These are phyloP conservation scores for Spinacia oleracea DNA, from an alignment of 179 eudicot genomes.

Conservation along the genomic window DNA sequence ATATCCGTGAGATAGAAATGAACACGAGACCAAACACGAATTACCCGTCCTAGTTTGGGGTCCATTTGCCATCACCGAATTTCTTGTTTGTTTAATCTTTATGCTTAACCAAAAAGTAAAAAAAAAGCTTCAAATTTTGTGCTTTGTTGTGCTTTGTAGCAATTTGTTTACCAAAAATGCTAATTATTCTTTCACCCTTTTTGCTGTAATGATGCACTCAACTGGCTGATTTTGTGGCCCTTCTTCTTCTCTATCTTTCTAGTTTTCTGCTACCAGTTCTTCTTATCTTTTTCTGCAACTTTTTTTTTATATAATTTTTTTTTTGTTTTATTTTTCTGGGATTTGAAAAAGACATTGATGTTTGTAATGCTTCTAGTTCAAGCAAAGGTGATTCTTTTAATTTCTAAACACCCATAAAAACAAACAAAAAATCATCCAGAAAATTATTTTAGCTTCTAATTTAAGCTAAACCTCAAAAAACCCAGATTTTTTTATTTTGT, in stretches of 20 bases:
- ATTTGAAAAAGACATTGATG: slow-evolving; percentile 24
- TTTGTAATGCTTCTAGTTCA: slow-evolving; percentile 25
- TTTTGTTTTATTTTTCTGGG: neutral
- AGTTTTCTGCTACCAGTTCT: neutral
- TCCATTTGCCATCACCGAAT: too few species aligned
- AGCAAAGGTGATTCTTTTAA: slow-evolving; percentile 20
- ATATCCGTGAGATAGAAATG: too few species aligned
- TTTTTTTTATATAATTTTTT: too few species aligned
- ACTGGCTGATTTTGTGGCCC: slow-evolving; percentile 18
- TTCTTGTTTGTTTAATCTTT: neutral
- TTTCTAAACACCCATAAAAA: neutral
- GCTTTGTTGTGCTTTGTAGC: slow-evolving; percentile 17
- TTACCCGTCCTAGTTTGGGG: too few species aligned
- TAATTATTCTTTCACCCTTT: neutral
- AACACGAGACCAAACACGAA: too few species aligned
- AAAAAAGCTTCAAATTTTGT: neutral
- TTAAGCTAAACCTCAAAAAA: neutral
- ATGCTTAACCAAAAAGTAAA: too few species aligned
- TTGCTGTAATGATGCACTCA: slow-evolving; percentile 23
- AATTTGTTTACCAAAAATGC: neutral
- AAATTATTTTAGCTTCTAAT: neutral
- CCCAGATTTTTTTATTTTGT: neutral
- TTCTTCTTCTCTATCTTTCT: neutral
- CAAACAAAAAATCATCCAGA: neutral
- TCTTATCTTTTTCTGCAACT: neutral